phyloP scores from a whole-genome alignment of 495 filamentous ascomycete species.

The Symbiotaphrina buchneri region DNA sequence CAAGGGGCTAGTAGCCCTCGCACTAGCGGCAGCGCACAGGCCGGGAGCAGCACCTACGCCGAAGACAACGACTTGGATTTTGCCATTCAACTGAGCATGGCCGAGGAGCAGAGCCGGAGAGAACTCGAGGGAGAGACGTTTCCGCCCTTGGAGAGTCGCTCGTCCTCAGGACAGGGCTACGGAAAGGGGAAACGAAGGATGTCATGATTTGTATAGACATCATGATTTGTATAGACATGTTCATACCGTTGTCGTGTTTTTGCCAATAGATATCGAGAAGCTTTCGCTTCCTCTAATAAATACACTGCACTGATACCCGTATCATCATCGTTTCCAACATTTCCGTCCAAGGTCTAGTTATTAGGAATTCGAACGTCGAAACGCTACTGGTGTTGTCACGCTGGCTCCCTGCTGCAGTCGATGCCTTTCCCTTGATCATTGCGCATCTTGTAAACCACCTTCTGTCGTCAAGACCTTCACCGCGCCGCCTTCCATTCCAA shows the following conservation, averaged over 20 bases:
- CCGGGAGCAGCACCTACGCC: background rate
- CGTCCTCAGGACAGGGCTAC: slow-evolving; percentile 20
- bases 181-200: slow-evolving; percentile 12
- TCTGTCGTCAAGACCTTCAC: background rate
- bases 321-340: too few species aligned
- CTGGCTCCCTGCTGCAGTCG: too few species aligned
- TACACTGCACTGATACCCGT: too few species aligned
- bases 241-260: background rate
- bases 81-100: slow-evolving; percentile 66
- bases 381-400: too few species aligned
- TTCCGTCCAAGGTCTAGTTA: too few species aligned
- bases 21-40: background rate
- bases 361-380: too few species aligned
- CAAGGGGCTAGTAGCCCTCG: slow-evolving; percentile 16
- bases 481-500: slow-evolving; percentile 68
- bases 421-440: background rate
- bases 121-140: slow-evolving; percentile 30
- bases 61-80: slow-evolving; percentile 63
- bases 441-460: background rate
- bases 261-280: too few species aligned
- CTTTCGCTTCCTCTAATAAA: too few species aligned
- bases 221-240: too few species aligned
- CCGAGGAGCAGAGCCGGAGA: slow-evolving; percentile 43
- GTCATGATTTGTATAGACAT: too few species aligned
- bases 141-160: slow-evolving; percentile 20